Evolutionary conservation across 768 basidiomycete genomes (phyloP).

Genomic region (Pulveroboletus sp.): DNA sequence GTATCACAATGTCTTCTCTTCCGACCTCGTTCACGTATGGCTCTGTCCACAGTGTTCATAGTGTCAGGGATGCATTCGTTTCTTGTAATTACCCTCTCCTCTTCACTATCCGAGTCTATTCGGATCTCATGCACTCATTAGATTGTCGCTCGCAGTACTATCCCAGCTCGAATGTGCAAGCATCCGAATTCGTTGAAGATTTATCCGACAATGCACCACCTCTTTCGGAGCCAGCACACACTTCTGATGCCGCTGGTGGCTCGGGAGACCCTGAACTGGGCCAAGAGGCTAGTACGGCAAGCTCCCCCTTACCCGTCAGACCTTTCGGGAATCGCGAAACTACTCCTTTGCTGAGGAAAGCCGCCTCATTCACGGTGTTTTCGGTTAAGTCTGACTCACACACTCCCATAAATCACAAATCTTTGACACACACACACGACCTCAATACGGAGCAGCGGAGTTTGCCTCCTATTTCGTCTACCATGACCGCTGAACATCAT

Average conservation of each 20-base stretch:
- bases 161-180: conserved; percentile 56
- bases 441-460: conserved; percentile 1
- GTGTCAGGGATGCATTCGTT: conserved; percentile 53
- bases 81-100: conserved; percentile 46
- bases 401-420: background rate
- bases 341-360: conserved; percentile 43
- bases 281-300: conserved; percentile 20
- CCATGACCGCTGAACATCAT: conserved; percentile 14
- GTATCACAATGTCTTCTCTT: conserved; percentile 42
- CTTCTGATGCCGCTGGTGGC: background rate
- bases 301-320: background rate
- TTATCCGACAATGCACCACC: conserved; percentile 34
- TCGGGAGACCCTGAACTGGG: background rate
- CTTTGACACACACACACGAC: background rate
- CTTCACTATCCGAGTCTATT: background rate
- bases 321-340: conserved; percentile 12
- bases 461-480: conserved; percentile 1
- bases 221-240: conserved; percentile 2
- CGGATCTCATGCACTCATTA: conserved; percentile 25
- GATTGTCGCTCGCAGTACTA: conserved; percentile 71
- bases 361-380: conserved; percentile 33
- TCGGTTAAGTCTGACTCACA: conserved; percentile 3
- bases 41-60: conserved; percentile 47
- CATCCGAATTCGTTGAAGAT: conserved; percentile 40
- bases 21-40: conserved; percentile 43